Evolutionary conservation across 1,284 basidiomycete species (phyloP).

Genomic region (Melampsora abietis-canadensis): DNA sequence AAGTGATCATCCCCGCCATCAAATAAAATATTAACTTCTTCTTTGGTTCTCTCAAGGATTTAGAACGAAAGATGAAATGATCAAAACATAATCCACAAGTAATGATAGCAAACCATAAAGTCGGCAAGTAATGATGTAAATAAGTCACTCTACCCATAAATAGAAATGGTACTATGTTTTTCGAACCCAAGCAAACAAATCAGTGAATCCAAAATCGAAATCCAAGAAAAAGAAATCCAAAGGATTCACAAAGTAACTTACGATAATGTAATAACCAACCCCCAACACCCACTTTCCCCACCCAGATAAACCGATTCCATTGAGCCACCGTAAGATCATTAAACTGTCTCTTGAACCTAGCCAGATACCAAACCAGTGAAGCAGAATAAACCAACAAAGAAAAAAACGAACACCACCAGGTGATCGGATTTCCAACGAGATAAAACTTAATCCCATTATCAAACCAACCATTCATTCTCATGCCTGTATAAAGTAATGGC

Average conservation of each 20-base stretch:
- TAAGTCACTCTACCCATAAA: conserved; percentile 79
- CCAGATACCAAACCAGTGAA: conserved; percentile 67
- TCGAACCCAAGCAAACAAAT: not conserved
- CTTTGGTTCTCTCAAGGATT: conserved; percentile 61
- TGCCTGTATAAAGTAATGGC: conserved; percentile 81
- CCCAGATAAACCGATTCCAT: conserved; percentile 92
- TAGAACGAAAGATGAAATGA: conserved; percentile 80
- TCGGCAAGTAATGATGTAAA: conserved; percentile 63
- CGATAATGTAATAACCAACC: conserved; percentile 91
- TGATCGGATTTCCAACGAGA: conserved; percentile 82
- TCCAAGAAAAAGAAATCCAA: not conserved
- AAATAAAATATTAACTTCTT: conserved; percentile 72
- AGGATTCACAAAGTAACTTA: conserved; percentile 57
- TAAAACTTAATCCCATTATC: conserved; percentile 87
- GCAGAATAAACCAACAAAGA: conserved; percentile 65
- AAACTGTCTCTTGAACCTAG: conserved; percentile 82
- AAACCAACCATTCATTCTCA: conserved; percentile 97
- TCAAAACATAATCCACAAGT: conserved; percentile 87
- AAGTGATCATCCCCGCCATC: conserved; percentile 63
- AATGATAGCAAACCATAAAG: conserved; percentile 89
- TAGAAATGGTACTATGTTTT: conserved; percentile 74
- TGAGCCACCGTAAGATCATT: conserved; percentile 73
- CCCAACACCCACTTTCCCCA: conserved; percentile 80
- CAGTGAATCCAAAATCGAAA: not conserved
- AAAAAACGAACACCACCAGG: conserved; percentile 80